phyloP scores from a whole-genome alignment of 2,329 filamentous ascomycete genomes.

The Aspergillus persii region DNA sequence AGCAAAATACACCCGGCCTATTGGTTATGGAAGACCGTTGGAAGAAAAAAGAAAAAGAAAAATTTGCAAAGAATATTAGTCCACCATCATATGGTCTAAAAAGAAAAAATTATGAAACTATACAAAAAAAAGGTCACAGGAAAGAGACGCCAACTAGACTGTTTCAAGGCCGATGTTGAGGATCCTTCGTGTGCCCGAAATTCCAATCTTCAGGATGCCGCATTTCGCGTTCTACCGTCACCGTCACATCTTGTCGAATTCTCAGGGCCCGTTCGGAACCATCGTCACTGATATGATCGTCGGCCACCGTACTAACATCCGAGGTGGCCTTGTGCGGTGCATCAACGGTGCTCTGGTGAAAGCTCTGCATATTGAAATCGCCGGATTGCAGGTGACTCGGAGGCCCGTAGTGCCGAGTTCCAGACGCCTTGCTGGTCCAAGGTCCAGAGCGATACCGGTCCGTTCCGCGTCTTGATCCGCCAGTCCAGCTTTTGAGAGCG shows the following conservation, averaged over 20 bases:
- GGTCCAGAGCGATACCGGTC: slow-evolving; percentile 34
- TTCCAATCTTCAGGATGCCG: slow-evolving; percentile 14
- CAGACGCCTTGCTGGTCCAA: slow-evolving; percentile 31
- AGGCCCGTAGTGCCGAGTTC: slow-evolving; percentile 27
- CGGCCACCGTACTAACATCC: slow-evolving; percentile 27
- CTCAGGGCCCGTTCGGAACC: slow-evolving; percentile 36
- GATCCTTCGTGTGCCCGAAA: neutral
- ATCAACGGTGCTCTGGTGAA: slow-evolving; percentile 24
- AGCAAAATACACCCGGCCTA: neutral
- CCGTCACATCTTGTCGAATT: slow-evolving; percentile 41
- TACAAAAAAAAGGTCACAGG: neutral
- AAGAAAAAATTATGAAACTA: no score
- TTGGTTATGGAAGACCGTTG: no score
- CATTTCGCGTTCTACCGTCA: slow-evolving; percentile 24
- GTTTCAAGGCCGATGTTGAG: neutral
- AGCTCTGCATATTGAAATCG: slow-evolving; percentile 32
- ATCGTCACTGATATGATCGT: slow-evolving; percentile 36
- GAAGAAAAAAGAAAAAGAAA: neutral
- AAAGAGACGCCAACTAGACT: neutral
- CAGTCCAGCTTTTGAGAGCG: slow-evolving; percentile 40
- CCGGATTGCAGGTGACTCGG: slow-evolving; percentile 27
- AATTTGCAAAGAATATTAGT: neutral
- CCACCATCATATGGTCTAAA: no score
- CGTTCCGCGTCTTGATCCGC: slow-evolving; percentile 33
- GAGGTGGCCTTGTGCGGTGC: slow-evolving; percentile 28